A percentile compares a stretch with the other conserved stretches of the same genome.
These are phyloP conservation scores for Xylaria nigripes DNA, from an alignment of 495 filamentous ascomycete genomes.

Conservation along the genomic window DNA sequence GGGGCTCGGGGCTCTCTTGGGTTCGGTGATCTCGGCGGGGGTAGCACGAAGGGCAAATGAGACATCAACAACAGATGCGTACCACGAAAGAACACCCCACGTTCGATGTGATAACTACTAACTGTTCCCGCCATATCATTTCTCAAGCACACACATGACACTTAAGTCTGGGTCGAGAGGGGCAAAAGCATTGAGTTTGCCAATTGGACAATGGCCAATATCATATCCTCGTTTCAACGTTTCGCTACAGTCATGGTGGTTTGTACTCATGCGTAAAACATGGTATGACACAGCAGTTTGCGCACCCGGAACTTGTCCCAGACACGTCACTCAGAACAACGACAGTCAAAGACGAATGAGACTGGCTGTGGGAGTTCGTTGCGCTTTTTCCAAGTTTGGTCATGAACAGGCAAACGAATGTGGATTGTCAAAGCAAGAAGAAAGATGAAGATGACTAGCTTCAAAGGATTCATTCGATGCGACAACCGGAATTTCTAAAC, in stretches of 20 bases:
- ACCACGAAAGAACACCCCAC: slow-evolving; percentile 35
- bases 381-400: too few species aligned
- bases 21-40: slow-evolving; percentile 30
- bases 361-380: slow-evolving; percentile 34
- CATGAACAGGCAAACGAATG: too few species aligned
- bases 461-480: too few species aligned
- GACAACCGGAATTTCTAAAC: too few species aligned
- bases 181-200: slow-evolving; percentile 36
- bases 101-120: slow-evolving; percentile 29
- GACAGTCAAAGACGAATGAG: background rate
- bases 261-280: slow-evolving; percentile 28
- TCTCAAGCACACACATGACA: slow-evolving; percentile 43
- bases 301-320: slow-evolving; percentile 38
- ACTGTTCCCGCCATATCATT: slow-evolving; percentile 32
- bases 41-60: slow-evolving; percentile 33
- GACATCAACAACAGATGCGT: slow-evolving; percentile 39
- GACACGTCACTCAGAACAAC: slow-evolving; percentile 35
- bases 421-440: too few species aligned
- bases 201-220: slow-evolving; percentile 14
- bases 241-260: background rate
- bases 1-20: slow-evolving; percentile 12
- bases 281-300: slow-evolving; percentile 32
- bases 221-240: background rate
- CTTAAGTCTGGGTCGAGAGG: slow-evolving; percentile 34
- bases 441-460: background rate